Evolutionary conservation across 1,284 basidiomycete species (phyloP).

Genomic region (Sanghuangporus baumii): DNA sequence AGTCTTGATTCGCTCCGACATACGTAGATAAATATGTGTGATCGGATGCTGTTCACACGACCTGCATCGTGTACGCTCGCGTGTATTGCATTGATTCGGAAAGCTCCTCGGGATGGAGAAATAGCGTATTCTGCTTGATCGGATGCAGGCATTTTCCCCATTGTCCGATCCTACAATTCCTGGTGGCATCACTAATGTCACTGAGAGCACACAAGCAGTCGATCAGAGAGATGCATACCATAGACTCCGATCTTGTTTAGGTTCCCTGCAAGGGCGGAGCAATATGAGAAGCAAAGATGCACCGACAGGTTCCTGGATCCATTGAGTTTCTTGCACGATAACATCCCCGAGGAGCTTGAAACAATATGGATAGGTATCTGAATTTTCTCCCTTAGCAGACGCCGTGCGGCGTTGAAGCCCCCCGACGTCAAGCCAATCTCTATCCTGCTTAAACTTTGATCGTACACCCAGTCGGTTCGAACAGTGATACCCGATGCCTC

Average conservation of each 20-base stretch:
- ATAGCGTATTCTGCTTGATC: too few relatives aligned
- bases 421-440: not conserved
- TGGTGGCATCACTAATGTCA: too few relatives aligned
- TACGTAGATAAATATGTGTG: not conserved
- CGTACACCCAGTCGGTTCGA: not conserved
- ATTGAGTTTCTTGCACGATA: not conserved
- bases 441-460: not conserved
- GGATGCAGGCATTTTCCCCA: not conserved
- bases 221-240: not conserved
- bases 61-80: not conserved
- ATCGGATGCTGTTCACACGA: not conserved
- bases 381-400: not conserved
- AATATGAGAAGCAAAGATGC: not conserved
- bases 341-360: not conserved
- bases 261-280: not conserved
- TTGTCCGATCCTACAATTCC: not conserved
- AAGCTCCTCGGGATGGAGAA: too few relatives aligned
- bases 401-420: not conserved
- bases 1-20: not conserved
- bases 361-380: too few relatives aligned
- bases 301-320: not conserved
- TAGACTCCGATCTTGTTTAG: not conserved
- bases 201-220: not conserved
- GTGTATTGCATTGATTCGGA: not conserved
- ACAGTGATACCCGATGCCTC: not conserved